Percentiles rank a stretch among this genome's conserved stretches.
Evolutionary conservation across 345 rosid species (phyloP).

Genomic region (Sisymbrium altissimum): DNA sequence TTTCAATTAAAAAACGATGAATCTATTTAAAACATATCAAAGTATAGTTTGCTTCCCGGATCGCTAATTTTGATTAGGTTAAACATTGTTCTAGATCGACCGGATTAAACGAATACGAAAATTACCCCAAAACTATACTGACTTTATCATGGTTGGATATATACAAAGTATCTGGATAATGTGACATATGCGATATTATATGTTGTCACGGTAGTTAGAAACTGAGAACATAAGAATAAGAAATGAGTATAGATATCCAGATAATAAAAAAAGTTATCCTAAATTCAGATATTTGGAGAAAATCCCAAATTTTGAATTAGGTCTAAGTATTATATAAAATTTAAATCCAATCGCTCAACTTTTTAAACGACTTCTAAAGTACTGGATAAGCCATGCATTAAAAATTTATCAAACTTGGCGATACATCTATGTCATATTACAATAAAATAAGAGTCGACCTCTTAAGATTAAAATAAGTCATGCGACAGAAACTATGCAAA

Average conservation of each 20-base stretch:
- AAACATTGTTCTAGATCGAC: background rate
- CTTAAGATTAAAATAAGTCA: background rate
- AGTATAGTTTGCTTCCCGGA: background rate
- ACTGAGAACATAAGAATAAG: background rate
- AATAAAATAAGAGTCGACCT: background rate
- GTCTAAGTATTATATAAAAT: background rate
- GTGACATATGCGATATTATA: conserved; percentile 7
- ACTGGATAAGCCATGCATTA: conserved; percentile 15
- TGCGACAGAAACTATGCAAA: background rate
- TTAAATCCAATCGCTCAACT: background rate
- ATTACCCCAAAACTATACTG: background rate
- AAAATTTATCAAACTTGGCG: background rate
- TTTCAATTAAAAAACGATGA: background rate
- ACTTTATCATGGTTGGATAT: background rate
- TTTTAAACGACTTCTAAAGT: background rate
- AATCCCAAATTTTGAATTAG: conserved; percentile 17
- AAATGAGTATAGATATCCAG: background rate
- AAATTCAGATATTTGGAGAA: conserved; percentile 18
- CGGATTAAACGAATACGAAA: background rate
- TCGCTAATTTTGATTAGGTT: too few relatives aligned
- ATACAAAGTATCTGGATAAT: background rate
- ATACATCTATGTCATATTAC: background rate
- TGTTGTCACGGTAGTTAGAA: background rate
- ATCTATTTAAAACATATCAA: background rate
- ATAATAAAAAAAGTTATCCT: background rate